Percentiles rank a stretch among this genome's conserved stretches.
Conservation (phyloP, 1,139 yeast species). For the Wickerhamomyces sp. region DNA sequence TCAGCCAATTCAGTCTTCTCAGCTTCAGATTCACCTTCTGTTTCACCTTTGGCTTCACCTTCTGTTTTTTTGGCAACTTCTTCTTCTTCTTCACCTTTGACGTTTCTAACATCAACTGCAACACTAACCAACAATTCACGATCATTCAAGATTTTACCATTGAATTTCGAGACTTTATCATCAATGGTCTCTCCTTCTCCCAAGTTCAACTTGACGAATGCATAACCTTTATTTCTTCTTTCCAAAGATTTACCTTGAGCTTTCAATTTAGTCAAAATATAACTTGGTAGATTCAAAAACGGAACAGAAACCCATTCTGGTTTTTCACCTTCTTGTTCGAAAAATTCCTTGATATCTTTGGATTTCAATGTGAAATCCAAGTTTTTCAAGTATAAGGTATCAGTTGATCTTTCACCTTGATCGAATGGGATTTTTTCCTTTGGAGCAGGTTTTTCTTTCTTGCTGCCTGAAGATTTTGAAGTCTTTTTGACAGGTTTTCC, state of each 20-base stretch:
- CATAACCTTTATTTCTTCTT: constrained; percentile 57
- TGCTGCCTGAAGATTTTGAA: background rate
- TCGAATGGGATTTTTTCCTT: constrained; percentile 33
- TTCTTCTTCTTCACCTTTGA: constrained; percentile 3
- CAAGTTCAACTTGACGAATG: constrained; percentile 46
- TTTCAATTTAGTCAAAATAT: constrained; percentile 35
- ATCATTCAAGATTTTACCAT: constrained; percentile 48
- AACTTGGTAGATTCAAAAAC: constrained; percentile 38
- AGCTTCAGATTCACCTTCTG: background rate
- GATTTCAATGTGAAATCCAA: constrained; percentile 45
- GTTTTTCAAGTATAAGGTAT: constrained; percentile 55
- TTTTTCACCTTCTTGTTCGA: constrained; percentile 35
- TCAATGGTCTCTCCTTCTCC: constrained; percentile 22
- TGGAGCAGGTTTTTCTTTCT: background rate
- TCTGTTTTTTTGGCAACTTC: background rate
- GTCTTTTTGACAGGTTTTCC: constrained; percentile 15
- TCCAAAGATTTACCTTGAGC: constrained; percentile 34
- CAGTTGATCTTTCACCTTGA: constrained; percentile 51
- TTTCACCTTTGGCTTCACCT: background rate
- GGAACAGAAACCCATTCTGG: constrained; percentile 60
- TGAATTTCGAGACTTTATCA: constrained; percentile 39
- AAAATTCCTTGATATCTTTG: constrained; percentile 39
- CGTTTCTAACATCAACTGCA: constrained; percentile 42
- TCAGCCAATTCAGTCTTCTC: background rate
- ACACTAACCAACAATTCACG: constrained; percentile 50